Base-by-base conservation (phyloP, 2,329 filamentous ascomycete genomes). In the Elsinoe ampelina region DNA sequence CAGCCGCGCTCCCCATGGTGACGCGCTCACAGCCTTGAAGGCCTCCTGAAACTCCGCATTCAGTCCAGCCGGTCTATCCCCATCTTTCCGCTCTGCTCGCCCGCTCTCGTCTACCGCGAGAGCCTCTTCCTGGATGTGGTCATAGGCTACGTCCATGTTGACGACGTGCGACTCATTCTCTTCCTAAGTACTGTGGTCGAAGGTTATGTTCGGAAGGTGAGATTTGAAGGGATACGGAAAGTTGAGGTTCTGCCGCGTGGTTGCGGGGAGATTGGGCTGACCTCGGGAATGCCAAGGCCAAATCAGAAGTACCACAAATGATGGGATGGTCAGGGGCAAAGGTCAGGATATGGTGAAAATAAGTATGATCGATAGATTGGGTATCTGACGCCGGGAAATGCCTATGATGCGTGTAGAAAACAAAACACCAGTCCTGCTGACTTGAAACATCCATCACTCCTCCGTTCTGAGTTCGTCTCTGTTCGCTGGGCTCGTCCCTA, bases 141-240 rank as follows among this genome's bases (percentile, higher is more conserved):
- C 93, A 80, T 97, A 98, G 43, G 91, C 91, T 67, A 95, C 79
- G 81, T 98, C 93, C 93, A 98, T 97, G 10, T n/a, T 61, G 26
- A 22, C n/a, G 41, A 45, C 41, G 26, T 45, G n/a, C 20, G 45
- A 8, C 2, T 30, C 26, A 30, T 30, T 30, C 26, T 30, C 26
- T 30, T 30, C 4, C 26, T 30, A 7, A 7, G 7, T 8, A 30
- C 2, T 5, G 26, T 2, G 26, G 26, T 30, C 7, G 26, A 30
- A 30, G 3, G 26, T 30, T 7, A 11, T 34, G 36, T 8, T 30
- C 7, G 7, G 26, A 30, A 13, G n/a, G 11, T 41, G 5, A 5
- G 5, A n/a, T 15, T 12, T 26, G 41, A 15, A 45, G 41, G 15
- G 15, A 20, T 45, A 17, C 15, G 12, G 15, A 5, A 5, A 39